A percentile compares a stretch with the other conserved stretches of the same genome.
Evolutionary conservation across 2,329 filamentous ascomycete genomes (phyloP).

Genomic region (Myriosclerotinia curreyana): DNA sequence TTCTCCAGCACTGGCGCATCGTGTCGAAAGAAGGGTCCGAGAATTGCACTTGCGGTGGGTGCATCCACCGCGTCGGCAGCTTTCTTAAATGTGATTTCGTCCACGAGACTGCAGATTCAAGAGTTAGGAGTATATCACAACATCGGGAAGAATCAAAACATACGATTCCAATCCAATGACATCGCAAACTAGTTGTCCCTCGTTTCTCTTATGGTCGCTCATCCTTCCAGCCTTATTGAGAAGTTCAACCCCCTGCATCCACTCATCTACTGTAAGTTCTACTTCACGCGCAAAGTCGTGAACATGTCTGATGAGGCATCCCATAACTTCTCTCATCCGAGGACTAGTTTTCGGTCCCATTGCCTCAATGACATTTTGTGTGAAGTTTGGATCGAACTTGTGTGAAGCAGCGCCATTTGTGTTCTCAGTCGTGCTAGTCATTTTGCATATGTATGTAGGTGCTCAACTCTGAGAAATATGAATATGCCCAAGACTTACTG

Average conservation of each 20-base stretch:
- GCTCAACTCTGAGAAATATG: neutral
- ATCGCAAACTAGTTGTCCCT: slow-evolving; percentile 61
- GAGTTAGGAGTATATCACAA: neutral
- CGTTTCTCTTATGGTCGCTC: slow-evolving; percentile 60
- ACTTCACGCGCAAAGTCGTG: slow-evolving; percentile 59
- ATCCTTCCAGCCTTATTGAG: slow-evolving; percentile 62
- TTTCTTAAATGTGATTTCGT: slow-evolving; percentile 35
- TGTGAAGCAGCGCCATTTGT: neutral
- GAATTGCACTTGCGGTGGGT: slow-evolving; percentile 52
- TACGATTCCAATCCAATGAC: slow-evolving; percentile 61
- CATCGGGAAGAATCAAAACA: slow-evolving; percentile 27
- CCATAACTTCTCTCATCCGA: slow-evolving; percentile 55
- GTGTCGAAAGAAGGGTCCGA: slow-evolving; percentile 63
- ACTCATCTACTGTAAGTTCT: slow-evolving; percentile 57
- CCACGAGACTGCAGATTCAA: slow-evolving; percentile 41
- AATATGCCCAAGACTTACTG: neutral
- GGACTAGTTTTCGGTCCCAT: slow-evolving; percentile 59
- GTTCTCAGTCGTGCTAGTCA: neutral
- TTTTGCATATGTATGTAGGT: neutral
- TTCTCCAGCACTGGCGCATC: slow-evolving; percentile 55
- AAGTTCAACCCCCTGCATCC: slow-evolving; percentile 53
- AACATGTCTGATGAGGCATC: slow-evolving; percentile 52
- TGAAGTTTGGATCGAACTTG: slow-evolving; percentile 53
- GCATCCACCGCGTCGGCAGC: slow-evolving; percentile 44
- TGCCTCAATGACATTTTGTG: slow-evolving; percentile 57